Evolutionary conservation across 257 asterid species (phyloP).

Genomic region (Solanum neorickii): DNA sequence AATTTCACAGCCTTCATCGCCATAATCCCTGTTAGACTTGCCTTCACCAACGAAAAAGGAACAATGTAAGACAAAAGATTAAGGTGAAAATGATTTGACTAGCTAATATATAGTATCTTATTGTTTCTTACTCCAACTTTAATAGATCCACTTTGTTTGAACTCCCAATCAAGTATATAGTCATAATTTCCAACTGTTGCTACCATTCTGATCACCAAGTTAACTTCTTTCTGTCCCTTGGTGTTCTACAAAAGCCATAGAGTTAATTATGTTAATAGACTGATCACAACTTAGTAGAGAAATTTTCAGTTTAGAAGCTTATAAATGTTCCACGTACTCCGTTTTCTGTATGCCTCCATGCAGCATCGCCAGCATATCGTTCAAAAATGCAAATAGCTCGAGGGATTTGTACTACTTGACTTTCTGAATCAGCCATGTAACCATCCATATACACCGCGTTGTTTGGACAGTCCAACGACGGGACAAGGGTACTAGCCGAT

Average conservation of each 20-base stretch:
- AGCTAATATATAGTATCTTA: not conserved
- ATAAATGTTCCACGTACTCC: not conserved
- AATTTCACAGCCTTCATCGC: conserved; percentile 40
- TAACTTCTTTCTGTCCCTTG: conserved; percentile 41
- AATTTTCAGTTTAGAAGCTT: not conserved
- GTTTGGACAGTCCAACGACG: conserved; percentile 40
- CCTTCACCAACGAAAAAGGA: conserved; percentile 20
- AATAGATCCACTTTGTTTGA: conserved; percentile 62
- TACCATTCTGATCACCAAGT: conserved; percentile 61
- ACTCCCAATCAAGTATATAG: conserved; percentile 67
- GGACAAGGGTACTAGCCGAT: conserved; percentile 40
- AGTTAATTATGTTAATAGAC: not conserved
- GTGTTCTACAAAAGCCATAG: conserved; percentile 21
- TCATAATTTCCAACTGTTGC: conserved; percentile 66
- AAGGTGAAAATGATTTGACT: not conserved
- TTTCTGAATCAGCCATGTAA: conserved; percentile 40
- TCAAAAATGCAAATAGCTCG: conserved; percentile 53
- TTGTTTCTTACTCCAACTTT: conserved; percentile 45
- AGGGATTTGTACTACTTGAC: conserved; percentile 23
- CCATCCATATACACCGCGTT: conserved; percentile 51
- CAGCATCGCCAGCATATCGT: conserved; percentile 34
- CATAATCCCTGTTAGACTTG: conserved; percentile 38
- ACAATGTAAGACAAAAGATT: not conserved
- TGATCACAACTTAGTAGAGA: not conserved
- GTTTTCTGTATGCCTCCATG: conserved; percentile 72